These are phyloP conservation scores for Peronospora tabacina DNA, from an alignment of 352 stramenopile species.

Conservation along the genomic window DNA sequence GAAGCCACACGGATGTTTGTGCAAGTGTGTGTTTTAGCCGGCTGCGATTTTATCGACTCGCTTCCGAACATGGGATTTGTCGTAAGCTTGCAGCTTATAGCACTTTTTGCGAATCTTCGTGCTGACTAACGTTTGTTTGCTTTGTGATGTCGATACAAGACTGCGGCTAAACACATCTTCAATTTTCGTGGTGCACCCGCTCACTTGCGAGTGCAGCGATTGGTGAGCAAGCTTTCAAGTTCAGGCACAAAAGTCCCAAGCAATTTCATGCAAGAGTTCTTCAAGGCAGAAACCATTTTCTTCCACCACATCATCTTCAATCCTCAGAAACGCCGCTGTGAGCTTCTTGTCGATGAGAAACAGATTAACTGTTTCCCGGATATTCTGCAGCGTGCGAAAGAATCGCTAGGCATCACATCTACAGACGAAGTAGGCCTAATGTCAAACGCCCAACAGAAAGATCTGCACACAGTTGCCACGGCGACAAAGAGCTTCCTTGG, in stretches of 20 bases:
- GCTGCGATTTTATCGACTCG: conserved; percentile 72
- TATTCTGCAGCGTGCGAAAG: conserved; percentile 34
- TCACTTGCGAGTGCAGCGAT: conserved; percentile 47
- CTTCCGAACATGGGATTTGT: conserved; percentile 69
- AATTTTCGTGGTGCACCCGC: conserved; percentile 52
- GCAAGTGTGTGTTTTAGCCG: conserved; percentile 64
- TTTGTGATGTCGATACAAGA: conserved; percentile 26
- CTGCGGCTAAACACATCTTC: conserved; percentile 67
- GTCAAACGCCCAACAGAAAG: conserved; percentile 11
- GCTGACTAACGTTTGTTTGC: not conserved
- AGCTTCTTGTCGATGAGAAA: conserved; percentile 45
- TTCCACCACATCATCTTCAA: conserved; percentile 78
- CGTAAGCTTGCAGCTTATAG: conserved; percentile 27
- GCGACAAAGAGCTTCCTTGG: conserved; percentile 40
- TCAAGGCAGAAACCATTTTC: conserved; percentile 65
- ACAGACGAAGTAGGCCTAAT: conserved; percentile 9
- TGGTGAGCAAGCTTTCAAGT: conserved; percentile 54
- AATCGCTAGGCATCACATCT: conserved; percentile 29
- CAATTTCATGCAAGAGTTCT: conserved; percentile 47
- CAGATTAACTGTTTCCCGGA: conserved; percentile 47
- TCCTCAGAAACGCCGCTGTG: conserved; percentile 28
- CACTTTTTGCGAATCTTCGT: not conserved
- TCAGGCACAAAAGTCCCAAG: conserved; percentile 38
- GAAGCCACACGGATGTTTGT: conserved; percentile 68
- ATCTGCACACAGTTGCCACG: conserved; percentile 28